phyloP scores from a whole-genome alignment of 805 yeast species.

The Limtongozyma cylindracea region DNA sequence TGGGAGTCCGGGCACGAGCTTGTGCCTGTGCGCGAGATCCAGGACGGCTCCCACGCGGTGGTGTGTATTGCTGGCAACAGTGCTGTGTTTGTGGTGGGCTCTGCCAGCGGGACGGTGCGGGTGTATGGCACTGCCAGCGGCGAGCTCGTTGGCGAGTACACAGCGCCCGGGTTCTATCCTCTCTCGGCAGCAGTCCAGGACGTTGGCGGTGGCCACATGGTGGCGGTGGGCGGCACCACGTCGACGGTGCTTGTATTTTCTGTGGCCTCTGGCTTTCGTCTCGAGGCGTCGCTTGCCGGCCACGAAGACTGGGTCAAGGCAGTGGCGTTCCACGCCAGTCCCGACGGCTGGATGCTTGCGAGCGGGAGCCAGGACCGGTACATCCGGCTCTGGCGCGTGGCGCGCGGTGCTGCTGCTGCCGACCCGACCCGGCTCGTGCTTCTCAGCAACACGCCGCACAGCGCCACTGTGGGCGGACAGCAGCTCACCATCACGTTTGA shows the following conservation, averaged over 20 bases:
- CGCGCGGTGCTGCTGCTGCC: conserved; percentile 23
- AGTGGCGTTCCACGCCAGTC: conserved; percentile 26
- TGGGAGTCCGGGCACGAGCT: conserved; percentile 18
- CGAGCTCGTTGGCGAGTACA: conserved; percentile 5
- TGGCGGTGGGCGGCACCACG: conserved; percentile 58
- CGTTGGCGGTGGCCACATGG: conserved; percentile 11
- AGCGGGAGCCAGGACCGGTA: conserved; percentile 86
- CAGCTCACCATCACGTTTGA: conserved; percentile 52
- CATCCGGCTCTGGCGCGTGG: conserved; percentile 70
- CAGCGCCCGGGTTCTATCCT: conserved; percentile 19
- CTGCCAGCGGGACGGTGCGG: conserved; percentile 30
- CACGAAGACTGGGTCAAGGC: conserved; percentile 94
- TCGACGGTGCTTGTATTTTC: conserved; percentile 26
- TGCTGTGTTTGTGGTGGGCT: conserved; percentile 28
- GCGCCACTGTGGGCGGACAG: conserved; percentile 13
- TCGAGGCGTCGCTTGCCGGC: conserved; percentile 36
- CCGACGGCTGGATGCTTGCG: conserved; percentile 42
- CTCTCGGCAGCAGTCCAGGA: conserved; percentile 9
- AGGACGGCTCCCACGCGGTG: conserved; percentile 22
- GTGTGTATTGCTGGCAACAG: conserved; percentile 21
- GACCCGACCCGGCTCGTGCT: conserved; percentile 23
- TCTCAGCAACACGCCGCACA: conserved; percentile 50
- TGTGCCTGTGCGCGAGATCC: conserved; percentile 8
- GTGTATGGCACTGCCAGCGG: conserved; percentile 18
- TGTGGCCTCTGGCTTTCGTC: conserved; percentile 7